These are phyloP conservation scores for Grosmannia serpens DNA, from an alignment of 2,329 filamentous ascomycete genomes.

Conservation along the genomic window DNA sequence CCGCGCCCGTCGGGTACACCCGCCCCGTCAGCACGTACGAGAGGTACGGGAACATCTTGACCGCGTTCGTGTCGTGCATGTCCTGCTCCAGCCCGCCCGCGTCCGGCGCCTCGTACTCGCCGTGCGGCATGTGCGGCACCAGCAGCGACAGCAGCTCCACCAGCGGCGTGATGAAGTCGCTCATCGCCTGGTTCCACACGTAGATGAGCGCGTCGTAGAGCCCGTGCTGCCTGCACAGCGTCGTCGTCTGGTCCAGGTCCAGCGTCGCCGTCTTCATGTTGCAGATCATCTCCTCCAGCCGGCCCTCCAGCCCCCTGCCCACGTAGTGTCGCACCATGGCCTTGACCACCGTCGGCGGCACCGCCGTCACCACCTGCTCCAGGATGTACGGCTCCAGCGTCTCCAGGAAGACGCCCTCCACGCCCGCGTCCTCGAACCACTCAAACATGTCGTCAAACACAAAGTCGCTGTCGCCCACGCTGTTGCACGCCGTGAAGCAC, in stretches of 20 bases:
- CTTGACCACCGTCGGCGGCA: conserved; percentile 80
- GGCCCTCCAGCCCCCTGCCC: conserved; percentile 58
- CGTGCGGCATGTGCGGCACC: conserved; percentile 42
- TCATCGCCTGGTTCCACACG: conserved; percentile 86
- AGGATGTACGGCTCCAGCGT: conserved; percentile 81
- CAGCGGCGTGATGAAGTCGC: conserved; percentile 83
- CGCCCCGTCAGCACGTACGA: conserved; percentile 85
- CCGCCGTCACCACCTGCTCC: conserved; percentile 57
- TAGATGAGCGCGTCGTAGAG: conserved; percentile 94
- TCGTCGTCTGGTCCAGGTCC: conserved; percentile 87
- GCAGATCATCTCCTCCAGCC: conserved; percentile 88
- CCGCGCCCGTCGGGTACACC: conserved; percentile 76
- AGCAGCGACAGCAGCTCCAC: conserved; percentile 70
- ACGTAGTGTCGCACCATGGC: conserved; percentile 75
- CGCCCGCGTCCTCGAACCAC: conserved; percentile 69
- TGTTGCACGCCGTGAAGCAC: conserved; percentile 73
- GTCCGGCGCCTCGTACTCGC: conserved; percentile 28
- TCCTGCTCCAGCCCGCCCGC: conserved; percentile 47
- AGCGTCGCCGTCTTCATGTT: conserved; percentile 82
- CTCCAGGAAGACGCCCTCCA: conserved; percentile 71
- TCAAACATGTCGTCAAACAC: conserved; percentile 86
- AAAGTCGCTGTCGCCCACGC: conserved; percentile 67
- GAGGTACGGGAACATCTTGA: conserved; percentile 90
- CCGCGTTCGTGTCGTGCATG: conserved; percentile 56
- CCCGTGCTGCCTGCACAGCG: conserved; percentile 79